Evolutionary conservation across 345 rosid species (phyloP).

Genomic region (Murraya paniculata): DNA sequence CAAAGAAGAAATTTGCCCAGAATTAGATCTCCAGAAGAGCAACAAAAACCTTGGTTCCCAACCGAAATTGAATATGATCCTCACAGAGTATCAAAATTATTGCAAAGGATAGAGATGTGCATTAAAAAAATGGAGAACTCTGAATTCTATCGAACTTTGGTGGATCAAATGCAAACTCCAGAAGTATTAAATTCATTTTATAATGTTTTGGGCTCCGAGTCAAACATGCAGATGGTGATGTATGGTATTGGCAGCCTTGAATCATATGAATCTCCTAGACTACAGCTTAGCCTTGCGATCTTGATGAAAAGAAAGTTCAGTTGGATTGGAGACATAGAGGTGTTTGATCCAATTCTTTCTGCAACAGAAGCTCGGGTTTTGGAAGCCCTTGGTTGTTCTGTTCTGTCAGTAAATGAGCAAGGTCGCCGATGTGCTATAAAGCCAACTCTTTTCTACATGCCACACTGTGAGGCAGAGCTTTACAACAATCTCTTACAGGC

Average conservation of each 20-base stretch:
- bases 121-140: slow-evolving; percentile 55
- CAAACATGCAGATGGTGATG: slow-evolving; percentile 55
- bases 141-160: slow-evolving; percentile 45
- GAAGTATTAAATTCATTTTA: slow-evolving; percentile 38
- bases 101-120: slow-evolving; percentile 48
- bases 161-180: slow-evolving; percentile 59
- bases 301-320: slow-evolving; percentile 66
- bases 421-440: slow-evolving; percentile 59
- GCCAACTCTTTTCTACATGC: slow-evolving; percentile 86
- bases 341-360: slow-evolving; percentile 83
- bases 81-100: slow-evolving; percentile 47
- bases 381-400: slow-evolving; percentile 65
- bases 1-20: slow-evolving; percentile 32
- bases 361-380: slow-evolving; percentile 60
- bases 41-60: slow-evolving; percentile 47
- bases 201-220: slow-evolving; percentile 55
- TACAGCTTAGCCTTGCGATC: slow-evolving; percentile 74
- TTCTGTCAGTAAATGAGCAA: slow-evolving; percentile 70
- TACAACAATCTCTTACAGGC: slow-evolving; percentile 68
- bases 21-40: slow-evolving; percentile 25
- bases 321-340: slow-evolving; percentile 72
- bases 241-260: slow-evolving; percentile 92
- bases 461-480: slow-evolving; percentile 81
- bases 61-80: slow-evolving; percentile 46
- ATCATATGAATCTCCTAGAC: slow-evolving; percentile 64